Conservation (phyloP, 768 basidiomycete species). For the Amanita inopinata region DNA sequence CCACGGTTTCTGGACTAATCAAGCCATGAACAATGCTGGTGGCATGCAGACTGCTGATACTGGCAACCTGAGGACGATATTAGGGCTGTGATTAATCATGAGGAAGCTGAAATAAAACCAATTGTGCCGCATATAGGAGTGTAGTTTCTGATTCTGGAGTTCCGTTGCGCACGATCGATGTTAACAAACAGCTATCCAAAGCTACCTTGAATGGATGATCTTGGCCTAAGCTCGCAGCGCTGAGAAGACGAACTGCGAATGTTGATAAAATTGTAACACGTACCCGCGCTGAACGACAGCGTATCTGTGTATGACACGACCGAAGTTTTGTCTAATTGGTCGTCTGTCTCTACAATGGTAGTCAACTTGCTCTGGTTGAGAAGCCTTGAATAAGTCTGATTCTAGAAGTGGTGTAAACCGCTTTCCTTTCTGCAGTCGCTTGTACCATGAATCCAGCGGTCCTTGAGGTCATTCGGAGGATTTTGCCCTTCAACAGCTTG, state of each 20-base stretch:
- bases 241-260: no score
- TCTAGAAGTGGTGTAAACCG: not conserved
- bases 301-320: not conserved
- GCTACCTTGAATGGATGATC: conserved; percentile 2
- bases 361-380: conserved; percentile 2
- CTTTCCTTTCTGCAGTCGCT: conserved; percentile 2
- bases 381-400: not conserved
- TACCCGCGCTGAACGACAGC: no score
- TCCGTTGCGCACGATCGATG: not conserved
- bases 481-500: not conserved
- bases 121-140: conserved; percentile 8
- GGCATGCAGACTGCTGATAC: conserved; percentile 33
- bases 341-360: conserved; percentile 5
- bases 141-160: conserved; percentile 2
- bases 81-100: not conserved
- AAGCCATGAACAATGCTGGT: conserved; percentile 37
- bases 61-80: conserved; percentile 24
- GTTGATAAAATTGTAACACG: no score
- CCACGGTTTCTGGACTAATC: conserved; percentile 34
- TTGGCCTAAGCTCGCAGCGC: no score
- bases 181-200: conserved; percentile 3
- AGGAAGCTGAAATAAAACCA: not conserved
- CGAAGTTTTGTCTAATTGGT: not conserved
- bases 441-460: conserved; percentile 2
- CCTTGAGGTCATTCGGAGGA: not conserved